These are phyloP conservation scores for Ogataea naganishii DNA, from an alignment of 805 yeast species.

Conservation along the genomic window DNA sequence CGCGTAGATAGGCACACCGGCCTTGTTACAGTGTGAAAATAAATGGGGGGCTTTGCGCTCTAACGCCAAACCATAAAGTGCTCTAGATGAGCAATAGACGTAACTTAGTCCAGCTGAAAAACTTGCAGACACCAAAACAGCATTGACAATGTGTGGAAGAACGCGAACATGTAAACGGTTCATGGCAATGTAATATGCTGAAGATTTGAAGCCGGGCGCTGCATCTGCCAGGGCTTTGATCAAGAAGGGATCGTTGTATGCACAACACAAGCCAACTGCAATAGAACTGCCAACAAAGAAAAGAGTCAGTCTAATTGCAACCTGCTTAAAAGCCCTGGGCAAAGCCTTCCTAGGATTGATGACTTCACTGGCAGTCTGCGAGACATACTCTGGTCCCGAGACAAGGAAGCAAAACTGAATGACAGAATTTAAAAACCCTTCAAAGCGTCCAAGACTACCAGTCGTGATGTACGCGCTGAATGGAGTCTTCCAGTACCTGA, in stretches of 20 bases:
- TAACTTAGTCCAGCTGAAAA: constrained; percentile 43
- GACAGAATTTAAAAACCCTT: constrained; percentile 34
- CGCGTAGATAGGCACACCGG: constrained; percentile 39
- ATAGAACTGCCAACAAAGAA: constrained; percentile 41
- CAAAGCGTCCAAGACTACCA: constrained; percentile 37
- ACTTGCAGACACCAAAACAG: constrained; percentile 31
- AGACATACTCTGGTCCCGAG: constrained; percentile 42
- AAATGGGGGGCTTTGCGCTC: constrained; percentile 39
- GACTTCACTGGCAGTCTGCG: constrained; percentile 41
- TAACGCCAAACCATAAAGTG: constrained; percentile 36
- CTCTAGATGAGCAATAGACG: constrained; percentile 38
- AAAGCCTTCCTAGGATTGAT: constrained; percentile 38
- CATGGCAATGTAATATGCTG: constrained; percentile 43
- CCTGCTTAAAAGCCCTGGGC: constrained; percentile 40
- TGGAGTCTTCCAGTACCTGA: constrained; percentile 40
- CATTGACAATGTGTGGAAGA: constrained; percentile 38
- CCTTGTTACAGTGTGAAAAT: constrained; percentile 33
- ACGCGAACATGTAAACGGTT: constrained; percentile 31
- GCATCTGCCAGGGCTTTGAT: constrained; percentile 23
- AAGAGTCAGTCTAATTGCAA: constrained; percentile 32
- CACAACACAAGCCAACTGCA: constrained; percentile 35
- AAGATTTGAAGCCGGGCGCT: constrained; percentile 37
- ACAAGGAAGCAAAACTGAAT: constrained; percentile 34
- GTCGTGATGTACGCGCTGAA: constrained; percentile 28
- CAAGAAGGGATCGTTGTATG: constrained; percentile 32